phyloP scores from a whole-genome alignment of 148 eudicot species.

The Camellia sinensis region DNA sequence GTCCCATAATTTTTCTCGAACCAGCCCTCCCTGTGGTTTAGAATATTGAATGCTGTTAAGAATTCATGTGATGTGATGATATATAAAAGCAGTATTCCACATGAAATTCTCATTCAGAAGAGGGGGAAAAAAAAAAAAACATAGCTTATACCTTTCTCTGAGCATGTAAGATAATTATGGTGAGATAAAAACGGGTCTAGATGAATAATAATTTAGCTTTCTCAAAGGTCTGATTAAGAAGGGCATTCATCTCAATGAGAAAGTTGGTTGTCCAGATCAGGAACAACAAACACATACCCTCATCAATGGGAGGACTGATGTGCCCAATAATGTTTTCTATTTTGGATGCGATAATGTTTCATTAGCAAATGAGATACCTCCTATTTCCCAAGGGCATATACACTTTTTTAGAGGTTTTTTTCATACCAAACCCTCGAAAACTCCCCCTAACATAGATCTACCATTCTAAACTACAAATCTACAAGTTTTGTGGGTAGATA shows the following conservation, averaged over 20 bases:
- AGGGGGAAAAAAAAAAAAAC: background rate
- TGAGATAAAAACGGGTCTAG: background rate
- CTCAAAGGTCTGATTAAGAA: background rate
- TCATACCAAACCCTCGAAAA: background rate
- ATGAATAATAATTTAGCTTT: background rate
- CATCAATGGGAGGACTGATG: background rate
- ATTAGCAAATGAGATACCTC: background rate
- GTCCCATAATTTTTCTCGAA: conserved; percentile 89
- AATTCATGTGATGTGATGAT: background rate
- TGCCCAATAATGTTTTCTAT: background rate
- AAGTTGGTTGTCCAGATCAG: background rate
- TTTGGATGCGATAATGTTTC: background rate
- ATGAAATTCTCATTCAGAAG: background rate
- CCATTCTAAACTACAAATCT: background rate
- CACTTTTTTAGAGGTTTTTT: too few relatives aligned
- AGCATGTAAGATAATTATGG: background rate
- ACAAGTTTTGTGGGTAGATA: background rate
- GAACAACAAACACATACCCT: background rate
- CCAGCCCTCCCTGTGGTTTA: conserved; percentile 63
- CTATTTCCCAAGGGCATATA: background rate
- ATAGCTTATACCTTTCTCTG: background rate
- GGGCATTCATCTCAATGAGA: background rate
- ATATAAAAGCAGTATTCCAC: background rate
- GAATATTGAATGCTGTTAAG: background rate
- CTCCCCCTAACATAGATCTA: background rate